Percentiles rank a stretch among this genome's conserved stretches.
Conservation (phyloP, 192 early-diverging fungal species). For the Gonapodya prolifera region DNA sequence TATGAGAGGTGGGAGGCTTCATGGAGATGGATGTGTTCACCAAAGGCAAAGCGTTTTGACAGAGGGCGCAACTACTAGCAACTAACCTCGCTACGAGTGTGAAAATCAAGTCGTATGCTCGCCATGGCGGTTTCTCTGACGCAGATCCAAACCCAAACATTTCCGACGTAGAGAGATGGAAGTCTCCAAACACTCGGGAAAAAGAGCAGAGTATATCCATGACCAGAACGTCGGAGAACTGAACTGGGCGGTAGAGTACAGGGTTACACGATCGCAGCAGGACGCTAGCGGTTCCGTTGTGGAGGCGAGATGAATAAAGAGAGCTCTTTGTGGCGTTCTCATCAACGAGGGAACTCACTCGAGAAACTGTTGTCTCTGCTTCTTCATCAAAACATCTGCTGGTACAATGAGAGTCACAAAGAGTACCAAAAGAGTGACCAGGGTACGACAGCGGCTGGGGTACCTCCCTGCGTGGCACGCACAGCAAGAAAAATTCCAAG, state of each 20-base stretch:
- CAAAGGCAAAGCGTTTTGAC: not conserved
- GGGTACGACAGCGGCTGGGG: no score
- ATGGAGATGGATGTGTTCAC: not conserved
- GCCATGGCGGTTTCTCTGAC: not conserved
- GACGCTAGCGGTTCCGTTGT: not conserved
- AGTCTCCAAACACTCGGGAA: constrained; percentile 76
- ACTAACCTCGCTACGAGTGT: not conserved
- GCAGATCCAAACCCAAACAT: not conserved
- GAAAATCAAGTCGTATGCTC: not conserved
- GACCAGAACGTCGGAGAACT: constrained; percentile 69
- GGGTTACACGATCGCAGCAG: constrained; percentile 33
- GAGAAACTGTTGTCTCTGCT: constrained; percentile 36
- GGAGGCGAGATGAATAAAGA: not conserved
- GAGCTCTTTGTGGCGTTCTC: no score
- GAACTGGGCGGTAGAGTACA: constrained; percentile 35
- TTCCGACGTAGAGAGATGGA: constrained; percentile 11
- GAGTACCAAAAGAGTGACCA: constrained; percentile 25
- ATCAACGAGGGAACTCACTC: constrained; percentile 19
- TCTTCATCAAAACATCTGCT: constrained; percentile 25
- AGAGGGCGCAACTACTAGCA: not conserved
- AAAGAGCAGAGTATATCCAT: constrained; percentile 93
- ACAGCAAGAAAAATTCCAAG: no score
- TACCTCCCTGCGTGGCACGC: no score
- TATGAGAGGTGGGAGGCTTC: constrained; percentile 62
- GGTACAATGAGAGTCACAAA: constrained; percentile 33